Conservation (phyloP, 345 rosid genomes). For the Heritiera fomes region DNA sequence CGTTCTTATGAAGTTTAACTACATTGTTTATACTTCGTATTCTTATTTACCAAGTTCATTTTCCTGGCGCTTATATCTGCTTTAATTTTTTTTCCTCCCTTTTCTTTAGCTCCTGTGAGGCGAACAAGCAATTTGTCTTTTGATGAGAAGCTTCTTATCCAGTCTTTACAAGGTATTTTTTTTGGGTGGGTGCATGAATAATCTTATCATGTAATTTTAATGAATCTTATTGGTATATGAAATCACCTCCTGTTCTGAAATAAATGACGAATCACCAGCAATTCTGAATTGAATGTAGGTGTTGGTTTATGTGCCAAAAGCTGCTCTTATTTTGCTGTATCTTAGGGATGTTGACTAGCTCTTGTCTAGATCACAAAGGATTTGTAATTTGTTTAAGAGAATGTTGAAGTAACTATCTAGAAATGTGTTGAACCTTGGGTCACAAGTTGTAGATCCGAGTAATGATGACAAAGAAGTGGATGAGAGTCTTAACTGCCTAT, state of each 20-base stretch:
- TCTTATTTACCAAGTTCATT: not conserved
- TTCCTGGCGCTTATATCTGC: not conserved
- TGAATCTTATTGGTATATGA: not conserved
- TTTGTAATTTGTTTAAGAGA: constrained; percentile 69
- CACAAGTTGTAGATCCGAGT: constrained; percentile 54
- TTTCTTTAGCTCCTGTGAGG: constrained; percentile 57
- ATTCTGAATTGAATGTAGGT: constrained; percentile 48
- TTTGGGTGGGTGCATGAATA: not conserved
- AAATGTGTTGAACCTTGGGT: constrained; percentile 77
- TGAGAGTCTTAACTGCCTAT: constrained; percentile 61
- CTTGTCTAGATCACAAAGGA: constrained; percentile 65
- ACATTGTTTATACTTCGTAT: not conserved
- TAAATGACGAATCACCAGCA: not conserved
- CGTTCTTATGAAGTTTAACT: not conserved
- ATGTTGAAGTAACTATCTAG: constrained; percentile 77
- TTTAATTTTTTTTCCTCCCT: not conserved
- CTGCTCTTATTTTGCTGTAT: constrained; percentile 73
- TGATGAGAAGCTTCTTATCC: constrained; percentile 82
- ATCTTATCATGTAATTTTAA: not conserved
- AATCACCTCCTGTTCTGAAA: not conserved
- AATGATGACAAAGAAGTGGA: constrained; percentile 52
- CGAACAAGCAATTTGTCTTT: constrained; percentile 77
- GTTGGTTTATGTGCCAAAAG: constrained; percentile 69
- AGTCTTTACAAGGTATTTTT: constrained; percentile 72
- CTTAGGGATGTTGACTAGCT: constrained; percentile 76